Percentiles rank a stretch among this genome's conserved stretches.
Evolutionary conservation across 805 yeast genomes (phyloP).

Genomic region (Starmera pachycereana): DNA sequence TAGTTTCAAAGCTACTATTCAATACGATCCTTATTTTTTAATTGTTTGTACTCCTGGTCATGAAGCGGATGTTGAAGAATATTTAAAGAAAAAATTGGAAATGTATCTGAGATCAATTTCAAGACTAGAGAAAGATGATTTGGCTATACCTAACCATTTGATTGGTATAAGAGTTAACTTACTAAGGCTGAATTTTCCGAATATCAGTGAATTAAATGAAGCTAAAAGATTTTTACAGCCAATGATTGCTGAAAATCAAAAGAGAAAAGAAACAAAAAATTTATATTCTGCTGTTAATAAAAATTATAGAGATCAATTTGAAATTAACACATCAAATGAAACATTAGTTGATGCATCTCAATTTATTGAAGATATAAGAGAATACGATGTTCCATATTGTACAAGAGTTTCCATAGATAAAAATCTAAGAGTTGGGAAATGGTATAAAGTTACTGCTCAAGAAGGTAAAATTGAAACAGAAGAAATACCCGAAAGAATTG

Average conservation of each 20-base stretch:
- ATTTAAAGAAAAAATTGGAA: conserved; percentile 58
- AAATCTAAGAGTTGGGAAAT: conserved; percentile 83
- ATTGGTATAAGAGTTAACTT: conserved; percentile 61
- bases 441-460: conserved; percentile 75
- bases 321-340: conserved; percentile 8
- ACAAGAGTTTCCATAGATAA: conserved; percentile 93
- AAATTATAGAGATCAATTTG: conserved; percentile 18
- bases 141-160: conserved; percentile 76
- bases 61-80: conserved; percentile 74
- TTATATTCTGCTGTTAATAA: conserved; percentile 47
- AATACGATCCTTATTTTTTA: conserved; percentile 81
- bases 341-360: conserved; percentile 44
- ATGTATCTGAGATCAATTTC: conserved; percentile 43
- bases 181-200: conserved; percentile 63
- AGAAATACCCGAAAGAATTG: conserved; percentile 65
- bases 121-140: conserved; percentile 64
- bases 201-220: conserved; percentile 58
- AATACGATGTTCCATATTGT: conserved; percentile 94
- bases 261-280: conserved; percentile 51
- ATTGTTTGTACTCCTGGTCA: conserved; percentile 50
- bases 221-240: conserved; percentile 68
- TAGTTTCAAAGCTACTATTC: conserved; percentile 75
- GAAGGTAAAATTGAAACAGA: conserved; percentile 43
- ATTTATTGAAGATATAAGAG: conserved; percentile 71
- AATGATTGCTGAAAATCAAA: conserved; percentile 55